A percentile compares a stretch with the other conserved stretches of the same genome.
Evolutionary conservation across 345 rosid genomes (phyloP).

Genomic region (Durio zibethinus): DNA sequence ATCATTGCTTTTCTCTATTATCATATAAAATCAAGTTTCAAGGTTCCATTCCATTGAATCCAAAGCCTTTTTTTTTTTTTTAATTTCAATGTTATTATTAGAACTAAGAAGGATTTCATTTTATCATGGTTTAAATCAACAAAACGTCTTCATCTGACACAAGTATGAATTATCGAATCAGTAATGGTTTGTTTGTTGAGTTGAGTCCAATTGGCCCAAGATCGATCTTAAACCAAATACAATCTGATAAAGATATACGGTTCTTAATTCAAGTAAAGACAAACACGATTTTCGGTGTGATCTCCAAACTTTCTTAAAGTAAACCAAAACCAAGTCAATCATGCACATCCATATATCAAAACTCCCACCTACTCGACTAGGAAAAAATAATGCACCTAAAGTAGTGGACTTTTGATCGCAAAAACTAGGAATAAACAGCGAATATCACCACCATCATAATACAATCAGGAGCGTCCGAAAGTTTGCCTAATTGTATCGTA

Average conservation of each 20-base stretch:
- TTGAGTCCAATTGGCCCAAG: not conserved
- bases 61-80: too few relatives aligned
- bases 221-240: not conserved
- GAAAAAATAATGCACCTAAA: not conserved
- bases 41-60: too few relatives aligned
- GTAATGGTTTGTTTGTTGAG: not conserved
- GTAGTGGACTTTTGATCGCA: not conserved
- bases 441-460: not conserved
- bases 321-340: not conserved
- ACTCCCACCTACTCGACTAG: not conserved
- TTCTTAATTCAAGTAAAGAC: not conserved
- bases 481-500: too few relatives aligned
- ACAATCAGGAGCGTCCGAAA: too few relatives aligned
- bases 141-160: too few relatives aligned
- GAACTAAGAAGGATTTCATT: too few relatives aligned
- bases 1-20: too few relatives aligned
- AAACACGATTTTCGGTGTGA: not conserved
- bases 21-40: too few relatives aligned
- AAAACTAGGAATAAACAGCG: not conserved
- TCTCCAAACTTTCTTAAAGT: not conserved
- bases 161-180: too few relatives aligned
- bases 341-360: not conserved
- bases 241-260: not conserved
- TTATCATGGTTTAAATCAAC: too few relatives aligned
- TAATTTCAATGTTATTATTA: too few relatives aligned